These are phyloP conservation scores for Pelargonium cotyledonis DNA, from an alignment of 441 rosid genomes.

Conservation along the genomic window DNA sequence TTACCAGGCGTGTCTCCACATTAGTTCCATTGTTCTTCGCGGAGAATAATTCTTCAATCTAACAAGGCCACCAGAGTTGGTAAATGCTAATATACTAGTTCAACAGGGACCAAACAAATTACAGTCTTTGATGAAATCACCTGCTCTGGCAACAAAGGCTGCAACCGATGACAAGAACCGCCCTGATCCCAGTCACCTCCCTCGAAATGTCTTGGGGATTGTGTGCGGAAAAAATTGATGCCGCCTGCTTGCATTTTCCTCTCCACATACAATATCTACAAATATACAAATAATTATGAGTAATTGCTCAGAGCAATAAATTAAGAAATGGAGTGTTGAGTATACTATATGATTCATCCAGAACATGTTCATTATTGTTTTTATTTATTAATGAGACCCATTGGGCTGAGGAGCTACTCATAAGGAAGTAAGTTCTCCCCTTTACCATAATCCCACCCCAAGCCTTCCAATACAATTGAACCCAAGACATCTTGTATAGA, in stretches of 20 bases:
- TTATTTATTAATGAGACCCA: no score
- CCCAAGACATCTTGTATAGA: no score
- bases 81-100: no score
- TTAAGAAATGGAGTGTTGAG: neutral
- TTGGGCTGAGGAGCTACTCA: no score
- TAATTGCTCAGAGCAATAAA: neutral
- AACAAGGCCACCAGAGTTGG: neutral
- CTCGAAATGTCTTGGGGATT: constrained; percentile 95
- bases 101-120: neutral
- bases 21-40: constrained; percentile 60
- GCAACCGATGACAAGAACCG: constrained; percentile 62
- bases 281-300: neutral
- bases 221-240: constrained; percentile 61
- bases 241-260: constrained; percentile 37
- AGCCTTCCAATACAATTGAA: no score
- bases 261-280: constrained; percentile 43
- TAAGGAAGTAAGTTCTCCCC: no score
- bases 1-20: constrained; percentile 63
- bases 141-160: constrained; percentile 47
- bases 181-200: constrained; percentile 97
- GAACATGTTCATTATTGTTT: no score
- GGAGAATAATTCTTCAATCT: constrained; percentile 73
- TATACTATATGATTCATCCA: neutral
- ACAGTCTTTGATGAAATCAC: constrained; percentile 32
- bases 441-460: no score